Conservation (phyloP, 164 flowering plant species). For the Warburgia ugandensis region DNA sequence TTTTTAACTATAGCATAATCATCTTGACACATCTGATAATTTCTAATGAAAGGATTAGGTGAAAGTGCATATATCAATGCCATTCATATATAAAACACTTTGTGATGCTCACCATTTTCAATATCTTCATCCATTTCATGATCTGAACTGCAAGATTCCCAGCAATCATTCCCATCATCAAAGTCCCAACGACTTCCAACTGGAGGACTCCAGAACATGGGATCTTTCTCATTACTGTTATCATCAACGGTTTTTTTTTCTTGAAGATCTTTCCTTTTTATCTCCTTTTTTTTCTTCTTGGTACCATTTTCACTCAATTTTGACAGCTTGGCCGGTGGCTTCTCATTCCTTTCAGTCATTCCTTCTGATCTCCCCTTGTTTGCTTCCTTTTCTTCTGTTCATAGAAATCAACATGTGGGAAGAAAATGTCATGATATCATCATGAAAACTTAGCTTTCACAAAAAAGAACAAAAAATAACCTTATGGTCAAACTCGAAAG, state of each 20-base stretch:
- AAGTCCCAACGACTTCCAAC: slow-evolving; percentile 77
- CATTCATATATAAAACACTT: no score
- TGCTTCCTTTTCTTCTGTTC: slow-evolving; percentile 54
- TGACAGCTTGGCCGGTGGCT: slow-evolving; percentile 13
- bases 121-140: slow-evolving; percentile 31
- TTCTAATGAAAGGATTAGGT: no score
- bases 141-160: slow-evolving; percentile 68
- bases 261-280: slow-evolving; percentile 26
- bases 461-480: no score
- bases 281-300: slow-evolving; percentile 21
- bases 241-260: slow-evolving; percentile 24
- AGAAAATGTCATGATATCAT: not conserved
- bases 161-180: slow-evolving; percentile 81
- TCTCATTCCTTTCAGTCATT: slow-evolving; percentile 16
- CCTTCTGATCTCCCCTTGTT: slow-evolving; percentile 24
- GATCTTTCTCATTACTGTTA: slow-evolving; percentile 47
- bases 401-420: slow-evolving; percentile 4
- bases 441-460: not conserved
- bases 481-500: no score
- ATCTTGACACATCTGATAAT: no score
- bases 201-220: slow-evolving; percentile 83
- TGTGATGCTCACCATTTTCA: slow-evolving; percentile 24
- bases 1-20: no score
- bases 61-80: no score
- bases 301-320: slow-evolving; percentile 18